These are phyloP conservation scores for Raffaelea albimanens DNA, from an alignment of 2,329 filamentous ascomycete genomes.

Conservation along the genomic window DNA sequence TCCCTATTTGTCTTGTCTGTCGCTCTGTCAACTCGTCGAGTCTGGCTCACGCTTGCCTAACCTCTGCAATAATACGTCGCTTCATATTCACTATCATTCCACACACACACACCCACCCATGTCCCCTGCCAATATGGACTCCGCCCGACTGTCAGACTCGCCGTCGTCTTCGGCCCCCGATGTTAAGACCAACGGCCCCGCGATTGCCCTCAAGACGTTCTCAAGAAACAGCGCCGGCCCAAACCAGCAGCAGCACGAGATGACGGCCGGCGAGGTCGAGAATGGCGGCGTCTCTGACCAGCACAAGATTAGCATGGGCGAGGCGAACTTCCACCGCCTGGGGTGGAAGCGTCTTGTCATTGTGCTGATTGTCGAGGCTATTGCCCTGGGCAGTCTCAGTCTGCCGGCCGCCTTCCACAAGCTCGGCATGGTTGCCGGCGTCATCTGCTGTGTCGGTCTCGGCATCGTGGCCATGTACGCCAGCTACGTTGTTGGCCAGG, in stretches of 20 bases:
- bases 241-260: not conserved
- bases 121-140: not conserved
- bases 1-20: too few relatives aligned
- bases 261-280: constrained; percentile 1
- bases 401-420: constrained; percentile 42
- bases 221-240: not conserved
- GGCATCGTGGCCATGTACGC: constrained; percentile 31
- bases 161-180: not conserved
- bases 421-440: constrained; percentile 39
- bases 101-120: too few relatives aligned
- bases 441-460: constrained; percentile 12
- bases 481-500: constrained; percentile 29
- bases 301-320: too few relatives aligned
- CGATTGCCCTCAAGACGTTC: not conserved
- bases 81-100: too few relatives aligned
- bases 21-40: too few relatives aligned
- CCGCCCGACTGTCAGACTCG: not conserved
- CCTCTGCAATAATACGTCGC: too few relatives aligned
- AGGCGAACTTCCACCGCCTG: constrained; percentile 40
- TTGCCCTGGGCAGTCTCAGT: constrained; percentile 40
- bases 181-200: not conserved
- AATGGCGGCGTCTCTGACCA: too few relatives aligned
- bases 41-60: too few relatives aligned
- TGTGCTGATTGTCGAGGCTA: constrained; percentile 47
- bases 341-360: constrained; percentile 49